Percentiles rank a stretch among this genome's conserved stretches.
Conservation (phyloP, 371 early-diverging fungal species). For the Apophysomyces sp. region DNA sequence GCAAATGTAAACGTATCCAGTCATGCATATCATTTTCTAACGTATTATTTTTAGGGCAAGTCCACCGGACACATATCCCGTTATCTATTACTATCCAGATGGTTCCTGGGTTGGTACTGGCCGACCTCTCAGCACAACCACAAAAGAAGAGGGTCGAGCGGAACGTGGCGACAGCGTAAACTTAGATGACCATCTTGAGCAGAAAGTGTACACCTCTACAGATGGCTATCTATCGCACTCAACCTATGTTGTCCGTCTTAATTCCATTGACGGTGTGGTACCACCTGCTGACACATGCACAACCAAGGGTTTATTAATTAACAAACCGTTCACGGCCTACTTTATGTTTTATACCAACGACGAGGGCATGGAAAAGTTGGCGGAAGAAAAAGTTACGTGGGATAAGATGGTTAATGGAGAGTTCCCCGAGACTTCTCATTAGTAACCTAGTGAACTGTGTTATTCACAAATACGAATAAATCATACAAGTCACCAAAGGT, state of each 20-base stretch:
- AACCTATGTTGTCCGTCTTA: conserved; percentile 34
- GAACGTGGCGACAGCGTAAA: conserved; percentile 33
- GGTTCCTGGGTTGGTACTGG: conserved; percentile 41
- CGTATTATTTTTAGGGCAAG: conserved; percentile 18
- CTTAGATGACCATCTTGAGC: conserved; percentile 38
- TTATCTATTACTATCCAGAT: conserved; percentile 35
- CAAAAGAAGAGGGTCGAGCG: conserved; percentile 29
- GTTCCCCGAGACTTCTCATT: neutral
- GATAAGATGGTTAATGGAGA: conserved; percentile 20
- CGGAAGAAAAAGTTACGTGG: conserved; percentile 22
- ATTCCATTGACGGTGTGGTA: conserved; percentile 26
- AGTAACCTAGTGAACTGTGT: neutral
- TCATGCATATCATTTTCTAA: neutral
- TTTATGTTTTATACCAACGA: conserved; percentile 36
- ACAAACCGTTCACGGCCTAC: conserved; percentile 40
- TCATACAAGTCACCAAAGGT: too few species aligned
- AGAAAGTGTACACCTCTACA: conserved; percentile 20
- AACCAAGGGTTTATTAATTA: conserved; percentile 30
- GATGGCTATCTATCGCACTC: conserved; percentile 43
- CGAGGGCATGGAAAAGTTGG: conserved; percentile 18
- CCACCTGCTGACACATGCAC: conserved; percentile 32
- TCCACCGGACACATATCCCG: conserved; percentile 29
- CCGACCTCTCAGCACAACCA: conserved; percentile 33
- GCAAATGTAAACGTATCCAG: conserved; percentile 23
- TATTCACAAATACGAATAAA: too few species aligned